Evolutionary conservation across 2,329 filamentous ascomycete species (phyloP).

Genomic region (Pestalotiopsis sp.): DNA sequence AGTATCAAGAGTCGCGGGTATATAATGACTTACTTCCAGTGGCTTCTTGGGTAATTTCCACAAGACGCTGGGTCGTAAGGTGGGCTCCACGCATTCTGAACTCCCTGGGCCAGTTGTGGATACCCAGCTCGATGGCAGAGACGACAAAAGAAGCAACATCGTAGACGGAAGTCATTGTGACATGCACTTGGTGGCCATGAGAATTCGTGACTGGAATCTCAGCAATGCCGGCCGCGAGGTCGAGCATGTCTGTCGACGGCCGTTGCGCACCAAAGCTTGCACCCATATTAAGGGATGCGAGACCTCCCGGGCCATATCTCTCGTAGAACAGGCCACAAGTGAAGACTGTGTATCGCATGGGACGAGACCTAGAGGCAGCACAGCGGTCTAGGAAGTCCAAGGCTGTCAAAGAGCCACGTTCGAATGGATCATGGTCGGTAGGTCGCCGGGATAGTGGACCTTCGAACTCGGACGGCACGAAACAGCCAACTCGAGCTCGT

Average conservation of each 20-base stretch:
- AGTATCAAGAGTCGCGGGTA: conserved; percentile 24
- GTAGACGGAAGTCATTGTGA: conserved; percentile 70
- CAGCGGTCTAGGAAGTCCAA: conserved; percentile 52
- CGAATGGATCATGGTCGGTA: conserved; percentile 54
- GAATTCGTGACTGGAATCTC: conserved; percentile 61
- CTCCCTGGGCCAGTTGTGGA: conserved; percentile 66
- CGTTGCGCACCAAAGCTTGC: conserved; percentile 51
- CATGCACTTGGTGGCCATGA: conserved; percentile 49
- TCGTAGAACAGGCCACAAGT: conserved; percentile 78
- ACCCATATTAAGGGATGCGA: conserved; percentile 63
- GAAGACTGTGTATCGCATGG: conserved; percentile 71
- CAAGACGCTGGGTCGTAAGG: conserved; percentile 61
- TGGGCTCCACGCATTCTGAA: conserved; percentile 71
- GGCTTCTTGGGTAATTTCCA: conserved; percentile 50
- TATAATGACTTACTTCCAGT: conserved; percentile 47
- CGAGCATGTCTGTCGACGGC: conserved; percentile 68
- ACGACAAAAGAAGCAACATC: conserved; percentile 74
- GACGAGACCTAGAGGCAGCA: conserved; percentile 42
- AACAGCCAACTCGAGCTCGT: conserved; percentile 64
- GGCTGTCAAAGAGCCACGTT: conserved; percentile 61
- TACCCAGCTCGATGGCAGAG: conserved; percentile 66
- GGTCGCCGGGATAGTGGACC: conserved; percentile 60
- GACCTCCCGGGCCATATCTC: conserved; percentile 69
- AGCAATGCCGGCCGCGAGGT: conserved; percentile 60
- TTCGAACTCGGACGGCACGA: conserved; percentile 78